Conservation (phyloP, 2,329 filamentous ascomycete genomes). For the Ophiocordyceps camponoti-rufipedis region DNA sequence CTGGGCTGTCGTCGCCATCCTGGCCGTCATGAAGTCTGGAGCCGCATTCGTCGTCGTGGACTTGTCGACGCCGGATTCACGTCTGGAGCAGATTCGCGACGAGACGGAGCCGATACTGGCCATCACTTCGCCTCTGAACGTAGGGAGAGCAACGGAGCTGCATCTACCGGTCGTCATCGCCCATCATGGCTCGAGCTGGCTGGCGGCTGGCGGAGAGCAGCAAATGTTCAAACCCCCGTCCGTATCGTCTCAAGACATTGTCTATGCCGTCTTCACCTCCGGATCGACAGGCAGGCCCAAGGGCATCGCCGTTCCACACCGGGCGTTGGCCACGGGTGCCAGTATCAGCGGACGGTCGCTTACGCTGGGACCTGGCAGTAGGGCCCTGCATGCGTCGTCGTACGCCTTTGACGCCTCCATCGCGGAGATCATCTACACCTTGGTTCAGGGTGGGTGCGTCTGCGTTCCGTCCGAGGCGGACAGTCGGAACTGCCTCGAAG, state of each 20-base stretch:
- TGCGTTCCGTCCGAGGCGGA: constrained; percentile 6
- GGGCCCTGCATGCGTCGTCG: constrained; percentile 3
- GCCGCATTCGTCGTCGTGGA: constrained; percentile 14
- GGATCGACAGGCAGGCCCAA: constrained; percentile 32
- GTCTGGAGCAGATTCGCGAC: constrained; percentile 2
- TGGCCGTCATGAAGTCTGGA: constrained; percentile 14
- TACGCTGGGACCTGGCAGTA: background rate
- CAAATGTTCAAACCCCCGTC: background rate
- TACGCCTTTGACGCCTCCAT: constrained; percentile 6
- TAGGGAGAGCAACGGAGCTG: background rate
- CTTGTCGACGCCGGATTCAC: constrained; percentile 3
- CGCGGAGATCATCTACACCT: constrained; percentile 3
- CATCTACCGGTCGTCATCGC: background rate
- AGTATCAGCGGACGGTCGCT: background rate
- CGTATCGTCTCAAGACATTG: background rate
- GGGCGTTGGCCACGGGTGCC: constrained; percentile 1
- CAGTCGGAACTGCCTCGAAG: constrained; percentile 1
- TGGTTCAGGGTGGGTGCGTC: constrained; percentile 3
- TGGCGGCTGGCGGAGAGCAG: background rate
- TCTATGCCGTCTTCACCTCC: constrained; percentile 29
- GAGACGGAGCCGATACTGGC: constrained; percentile 1
- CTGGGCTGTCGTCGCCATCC: constrained; percentile 4
- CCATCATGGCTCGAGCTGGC: background rate
- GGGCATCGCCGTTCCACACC: constrained; percentile 7
- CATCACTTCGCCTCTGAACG: background rate